Conservation (phyloP, 345 rosid species). For the Laguncularia racemosa region DNA sequence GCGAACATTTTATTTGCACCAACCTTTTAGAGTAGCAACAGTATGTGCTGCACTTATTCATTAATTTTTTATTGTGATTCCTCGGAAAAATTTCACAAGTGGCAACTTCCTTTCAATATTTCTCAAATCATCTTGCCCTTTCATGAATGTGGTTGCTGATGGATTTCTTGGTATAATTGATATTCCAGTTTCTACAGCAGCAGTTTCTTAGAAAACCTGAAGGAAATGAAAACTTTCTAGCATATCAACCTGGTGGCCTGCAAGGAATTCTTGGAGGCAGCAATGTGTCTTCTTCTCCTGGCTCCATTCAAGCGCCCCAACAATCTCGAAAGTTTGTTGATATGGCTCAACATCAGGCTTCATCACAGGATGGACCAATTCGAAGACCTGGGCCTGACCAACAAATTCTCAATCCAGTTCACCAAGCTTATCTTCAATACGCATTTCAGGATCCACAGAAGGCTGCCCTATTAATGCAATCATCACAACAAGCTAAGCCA, state of each 20-base stretch:
- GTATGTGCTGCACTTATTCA: too few species aligned
- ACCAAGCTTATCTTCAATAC: constrained; percentile 81
- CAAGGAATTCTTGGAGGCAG: constrained; percentile 69
- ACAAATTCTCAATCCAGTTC: constrained; percentile 63
- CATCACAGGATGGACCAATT: constrained; percentile 63
- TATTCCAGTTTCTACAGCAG: constrained; percentile 51
- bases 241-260: constrained; percentile 68
- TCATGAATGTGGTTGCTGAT: too few species aligned
- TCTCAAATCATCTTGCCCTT: neutral
- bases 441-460: constrained; percentile 67
- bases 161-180: neutral
- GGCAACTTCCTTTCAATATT: neutral
- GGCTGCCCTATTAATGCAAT: constrained; percentile 36
- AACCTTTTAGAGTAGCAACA: too few species aligned
- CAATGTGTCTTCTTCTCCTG: constrained; percentile 52
- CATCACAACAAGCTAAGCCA: constrained; percentile 75
- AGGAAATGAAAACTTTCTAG: constrained; percentile 61
- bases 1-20: too few species aligned
- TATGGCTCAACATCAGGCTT: constrained; percentile 58
- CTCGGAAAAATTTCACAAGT: too few species aligned
- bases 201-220: constrained; percentile 65
- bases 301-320: constrained; percentile 75
- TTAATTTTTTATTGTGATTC: too few species aligned
- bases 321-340: constrained; percentile 80
- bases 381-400: constrained; percentile 52